A percentile compares a stretch with the other conserved stretches of the same genome.
Evolutionary conservation across 1,139 yeast genomes (phyloP).

Genomic region (Geotrichum phurueaensis): DNA sequence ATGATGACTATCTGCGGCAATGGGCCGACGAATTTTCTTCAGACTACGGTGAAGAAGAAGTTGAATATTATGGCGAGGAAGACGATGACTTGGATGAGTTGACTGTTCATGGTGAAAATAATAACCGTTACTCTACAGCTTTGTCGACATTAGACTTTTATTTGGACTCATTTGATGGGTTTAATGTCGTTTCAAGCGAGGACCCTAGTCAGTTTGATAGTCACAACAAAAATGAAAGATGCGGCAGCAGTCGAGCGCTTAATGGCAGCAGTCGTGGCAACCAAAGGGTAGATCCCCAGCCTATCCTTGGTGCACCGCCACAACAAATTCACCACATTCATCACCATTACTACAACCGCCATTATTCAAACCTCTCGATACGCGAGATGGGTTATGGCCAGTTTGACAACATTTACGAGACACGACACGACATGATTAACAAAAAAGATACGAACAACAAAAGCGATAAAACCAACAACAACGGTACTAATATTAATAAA

Average conservation of each 20-base stretch:
- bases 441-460: background rate
- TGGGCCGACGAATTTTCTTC: background rate
- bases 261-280: background rate
- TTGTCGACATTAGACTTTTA: background rate
- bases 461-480: background rate
- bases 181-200: background rate
- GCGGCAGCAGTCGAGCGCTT: background rate
- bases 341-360: background rate
- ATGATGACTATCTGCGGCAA: background rate
- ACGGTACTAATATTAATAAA: background rate
- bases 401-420: background rate
- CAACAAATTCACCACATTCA: background rate
- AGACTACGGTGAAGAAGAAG: background rate
- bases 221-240: background rate
- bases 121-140: background rate
- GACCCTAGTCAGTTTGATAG: background rate
- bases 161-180: conserved; percentile 6
- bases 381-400: background rate
- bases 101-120: background rate
- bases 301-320: background rate
- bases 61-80: background rate
- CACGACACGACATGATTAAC: background rate
- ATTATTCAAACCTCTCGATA: background rate
- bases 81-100: background rate
- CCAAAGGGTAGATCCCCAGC: background rate